Evolutionary conservation across 805 yeast species (phyloP).

Genomic region (Candida caryicola): DNA sequence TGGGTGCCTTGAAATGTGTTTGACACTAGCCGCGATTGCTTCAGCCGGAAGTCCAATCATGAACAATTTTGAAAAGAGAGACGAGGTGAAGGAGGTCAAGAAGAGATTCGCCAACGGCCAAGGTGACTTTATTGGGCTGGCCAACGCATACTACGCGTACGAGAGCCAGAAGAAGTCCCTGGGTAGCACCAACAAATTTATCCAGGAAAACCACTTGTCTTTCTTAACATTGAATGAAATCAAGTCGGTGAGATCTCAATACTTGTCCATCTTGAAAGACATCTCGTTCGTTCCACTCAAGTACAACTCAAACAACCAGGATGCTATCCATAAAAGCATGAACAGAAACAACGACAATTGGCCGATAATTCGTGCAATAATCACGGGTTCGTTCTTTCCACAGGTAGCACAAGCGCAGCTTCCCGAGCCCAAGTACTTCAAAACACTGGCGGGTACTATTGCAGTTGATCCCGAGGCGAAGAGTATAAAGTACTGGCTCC

Average conservation of each 20-base stretch:
- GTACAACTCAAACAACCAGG: conserved; percentile 25
- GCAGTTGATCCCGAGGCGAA: conserved; percentile 83
- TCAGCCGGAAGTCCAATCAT: conserved; percentile 75
- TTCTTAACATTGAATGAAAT: conserved; percentile 67
- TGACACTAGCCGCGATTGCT: conserved; percentile 77
- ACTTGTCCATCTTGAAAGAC: conserved; percentile 66
- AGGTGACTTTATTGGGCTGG: conserved; percentile 77
- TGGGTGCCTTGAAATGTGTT: conserved; percentile 72
- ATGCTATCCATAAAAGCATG: conserved; percentile 20
- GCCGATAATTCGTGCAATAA: conserved; percentile 57
- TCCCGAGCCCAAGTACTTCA: conserved; percentile 75
- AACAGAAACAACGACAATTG: conserved; percentile 53
- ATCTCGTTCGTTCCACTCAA: conserved; percentile 68
- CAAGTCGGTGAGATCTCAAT: conserved; percentile 66
- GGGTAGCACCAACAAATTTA: conserved; percentile 37
- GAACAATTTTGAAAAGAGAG: conserved; percentile 60
- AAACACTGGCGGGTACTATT: conserved; percentile 73
- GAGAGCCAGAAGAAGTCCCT: conserved; percentile 18
- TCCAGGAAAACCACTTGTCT: conserved; percentile 60
- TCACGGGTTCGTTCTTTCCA: conserved; percentile 83
- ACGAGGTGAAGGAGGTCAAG: conserved; percentile 51
- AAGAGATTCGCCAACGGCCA: conserved; percentile 43
- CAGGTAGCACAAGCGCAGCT: conserved; percentile 74
- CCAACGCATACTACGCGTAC: conserved; percentile 58
- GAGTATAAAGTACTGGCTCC: conserved; percentile 67